Evolutionary conservation across 495 filamentous ascomycete genomes (phyloP).

Genomic region (Penicilliopsis zonata): DNA sequence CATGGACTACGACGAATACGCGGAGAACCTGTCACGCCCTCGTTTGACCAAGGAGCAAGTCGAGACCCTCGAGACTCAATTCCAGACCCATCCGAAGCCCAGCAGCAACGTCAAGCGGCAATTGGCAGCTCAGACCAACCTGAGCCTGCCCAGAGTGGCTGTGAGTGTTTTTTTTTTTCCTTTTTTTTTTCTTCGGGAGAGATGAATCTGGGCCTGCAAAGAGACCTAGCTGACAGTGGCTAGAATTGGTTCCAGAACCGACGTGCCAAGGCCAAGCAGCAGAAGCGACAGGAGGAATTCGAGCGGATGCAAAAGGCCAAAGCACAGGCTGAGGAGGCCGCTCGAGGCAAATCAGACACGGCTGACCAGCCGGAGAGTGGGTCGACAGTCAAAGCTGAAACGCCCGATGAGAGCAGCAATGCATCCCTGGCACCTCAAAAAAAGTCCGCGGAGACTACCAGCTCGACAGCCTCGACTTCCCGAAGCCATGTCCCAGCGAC

Average conservation of each 20-base stretch:
- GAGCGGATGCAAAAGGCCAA: constrained; percentile 44
- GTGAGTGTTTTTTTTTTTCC: constrained; percentile 33
- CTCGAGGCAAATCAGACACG: constrained; percentile 22
- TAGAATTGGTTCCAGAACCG: constrained; percentile 93
- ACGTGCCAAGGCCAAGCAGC: constrained; percentile 71
- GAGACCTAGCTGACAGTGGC: constrained; percentile 7
- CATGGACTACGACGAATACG: constrained; percentile 38
- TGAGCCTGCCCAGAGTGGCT: constrained; percentile 66
- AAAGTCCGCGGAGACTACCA: constrained; percentile 8
- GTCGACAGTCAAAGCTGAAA: constrained; percentile 13
- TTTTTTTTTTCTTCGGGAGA: constrained; percentile 2
- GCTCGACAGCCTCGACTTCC: constrained; percentile 2
- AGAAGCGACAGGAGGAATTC: constrained; percentile 58
- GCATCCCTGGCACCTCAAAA: constrained; percentile 19
- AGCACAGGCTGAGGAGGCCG: constrained; percentile 30
- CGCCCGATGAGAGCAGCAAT: constrained; percentile 13
- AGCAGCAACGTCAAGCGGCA: constrained; percentile 64
- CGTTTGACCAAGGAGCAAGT: constrained; percentile 75
- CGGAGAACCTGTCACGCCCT: constrained; percentile 44
- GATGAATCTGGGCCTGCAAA: not conserved
- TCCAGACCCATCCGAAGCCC: constrained; percentile 65
- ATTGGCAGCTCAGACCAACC: constrained; percentile 57
- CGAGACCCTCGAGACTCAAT: constrained; percentile 62
- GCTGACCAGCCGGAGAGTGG: constrained; percentile 10
- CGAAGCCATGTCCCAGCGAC: constrained; percentile 9